Base-by-base conservation (phyloP, 2,329 filamentous ascomycete genomes). In the Neurospora crassa region DNA sequence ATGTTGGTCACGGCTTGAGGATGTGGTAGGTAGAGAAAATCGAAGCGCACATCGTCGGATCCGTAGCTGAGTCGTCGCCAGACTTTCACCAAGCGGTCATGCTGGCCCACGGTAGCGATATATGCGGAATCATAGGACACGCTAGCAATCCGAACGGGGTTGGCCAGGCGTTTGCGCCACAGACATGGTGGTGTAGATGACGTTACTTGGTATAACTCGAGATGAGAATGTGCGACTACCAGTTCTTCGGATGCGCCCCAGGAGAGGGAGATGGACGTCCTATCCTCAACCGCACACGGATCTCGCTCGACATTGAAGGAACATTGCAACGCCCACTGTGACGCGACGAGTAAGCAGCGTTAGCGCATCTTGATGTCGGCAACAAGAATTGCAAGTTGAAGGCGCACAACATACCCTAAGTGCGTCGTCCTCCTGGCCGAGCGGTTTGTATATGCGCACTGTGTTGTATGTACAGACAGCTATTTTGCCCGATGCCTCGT, bases 191-290 rank as follows among this genome's bases (percentile, higher is more conserved):
- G 83, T n/a, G 40, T 69, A 14, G 67, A 40, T 42, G 34, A 11
- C 83, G 80, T 34, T 2, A 84, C 83, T 68, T 81, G 81, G 77
- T 91, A 97, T 37, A 98, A 86, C 41, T 87, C 88, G 71, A 98
- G 85, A 43, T 84, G 86, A 12, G 83, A 85, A 72, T 91, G 90
- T 1, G 91, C 94, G 10, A 95, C 86, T 7, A 99, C 86, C 8
- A 98, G 86, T 82, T 99, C 96, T 73, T 95, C 91, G 40, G 90
- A 86, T 74, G 89, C 87, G 45, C 95, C 95, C 96, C 96, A 99
- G 16, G 94, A 97, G 69, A 99, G 82, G 6, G 79, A 76, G 76
- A 79, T 78, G 59, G 79, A 74, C 16, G 76, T 82, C 72, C 87
- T 81, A 53, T 83, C 79, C 75, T 83, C 82, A 7, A 79, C 76